These are phyloP conservation scores for Fraxinus platypoda DNA, from an alignment of 305 asterid genomes.

Conservation along the genomic window DNA sequence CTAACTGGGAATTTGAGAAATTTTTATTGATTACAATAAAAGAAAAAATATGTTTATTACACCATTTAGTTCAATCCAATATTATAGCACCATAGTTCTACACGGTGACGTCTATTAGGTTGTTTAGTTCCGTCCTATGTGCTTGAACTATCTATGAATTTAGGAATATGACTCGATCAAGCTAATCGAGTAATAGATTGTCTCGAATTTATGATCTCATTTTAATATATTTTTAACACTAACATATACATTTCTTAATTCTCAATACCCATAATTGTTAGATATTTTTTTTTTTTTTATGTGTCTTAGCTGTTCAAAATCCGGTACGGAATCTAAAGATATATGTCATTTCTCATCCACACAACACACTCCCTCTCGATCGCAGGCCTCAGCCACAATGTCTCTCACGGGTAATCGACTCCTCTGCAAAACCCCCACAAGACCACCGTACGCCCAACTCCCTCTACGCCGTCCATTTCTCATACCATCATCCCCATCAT, in stretches of 20 bases:
- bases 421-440: conserved; percentile 38
- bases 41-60: neutral
- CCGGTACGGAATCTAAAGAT: neutral
- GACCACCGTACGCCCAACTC: conserved; percentile 33
- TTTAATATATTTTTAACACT: too few species aligned
- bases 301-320: neutral
- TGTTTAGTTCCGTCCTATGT: too few species aligned
- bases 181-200: neutral
- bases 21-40: too few species aligned
- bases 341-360: neutral
- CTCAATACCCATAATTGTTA: too few species aligned
- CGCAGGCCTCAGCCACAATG: conserved; percentile 31
- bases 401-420: conserved; percentile 58
- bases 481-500: conserved; percentile 30
- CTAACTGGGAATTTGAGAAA: too few species aligned
- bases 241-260: too few species aligned
- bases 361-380: neutral
- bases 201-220: too few species aligned
- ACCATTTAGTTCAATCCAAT: neutral
- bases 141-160: too few species aligned
- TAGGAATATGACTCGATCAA: neutral
- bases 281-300: neutral
- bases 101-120: too few species aligned
- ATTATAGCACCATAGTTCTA: too few species aligned
- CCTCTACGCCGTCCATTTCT: conserved; percentile 32